Evolutionary conservation across 768 basidiomycete genomes (phyloP).

Genomic region (Termitomyces sp.): DNA sequence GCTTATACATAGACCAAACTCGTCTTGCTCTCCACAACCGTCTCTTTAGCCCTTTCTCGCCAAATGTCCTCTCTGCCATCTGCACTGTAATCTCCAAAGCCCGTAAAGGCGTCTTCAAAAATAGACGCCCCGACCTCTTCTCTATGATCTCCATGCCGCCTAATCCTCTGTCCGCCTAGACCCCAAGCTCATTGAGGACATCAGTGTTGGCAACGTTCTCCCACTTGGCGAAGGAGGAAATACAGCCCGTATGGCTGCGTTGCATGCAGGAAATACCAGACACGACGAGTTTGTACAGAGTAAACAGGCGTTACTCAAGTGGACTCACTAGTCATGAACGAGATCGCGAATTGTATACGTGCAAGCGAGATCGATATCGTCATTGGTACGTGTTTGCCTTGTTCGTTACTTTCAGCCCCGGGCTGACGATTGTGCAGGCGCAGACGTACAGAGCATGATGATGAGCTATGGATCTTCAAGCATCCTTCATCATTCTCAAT

Average conservation of each 20-base stretch:
- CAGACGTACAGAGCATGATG: conserved; percentile 88
- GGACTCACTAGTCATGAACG: conserved; percentile 77
- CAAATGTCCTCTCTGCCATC: conserved; percentile 79
- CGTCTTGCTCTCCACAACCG: not conserved
- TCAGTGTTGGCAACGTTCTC: conserved; percentile 85
- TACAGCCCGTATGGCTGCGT: conserved; percentile 82
- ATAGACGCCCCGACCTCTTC: conserved; percentile 80
- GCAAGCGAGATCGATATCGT: conserved; percentile 86
- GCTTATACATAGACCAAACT: no score
- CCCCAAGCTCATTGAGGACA: conserved; percentile 80
- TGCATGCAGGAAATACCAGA: conserved; percentile 82
- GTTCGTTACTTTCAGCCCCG: no score
- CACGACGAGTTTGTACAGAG: conserved; percentile 69
- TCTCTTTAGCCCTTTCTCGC: conserved; percentile 52
- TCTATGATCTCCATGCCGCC: conserved; percentile 71
- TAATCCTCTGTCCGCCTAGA: conserved; percentile 67
- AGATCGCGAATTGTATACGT: conserved; percentile 78
- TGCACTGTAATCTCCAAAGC: conserved; percentile 92
- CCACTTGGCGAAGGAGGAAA: conserved; percentile 82
- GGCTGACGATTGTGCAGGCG: no score
- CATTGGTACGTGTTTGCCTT: conserved; percentile 54
- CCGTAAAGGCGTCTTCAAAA: conserved; percentile 88
- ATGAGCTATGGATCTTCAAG: conserved; percentile 58
- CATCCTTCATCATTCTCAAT: conserved; percentile 61
- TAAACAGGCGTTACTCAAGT: conserved; percentile 90